Base-by-base conservation (phyloP, 2,329 filamentous ascomycete genomes). In the Gnomoniopsis smithogilvyi region DNA sequence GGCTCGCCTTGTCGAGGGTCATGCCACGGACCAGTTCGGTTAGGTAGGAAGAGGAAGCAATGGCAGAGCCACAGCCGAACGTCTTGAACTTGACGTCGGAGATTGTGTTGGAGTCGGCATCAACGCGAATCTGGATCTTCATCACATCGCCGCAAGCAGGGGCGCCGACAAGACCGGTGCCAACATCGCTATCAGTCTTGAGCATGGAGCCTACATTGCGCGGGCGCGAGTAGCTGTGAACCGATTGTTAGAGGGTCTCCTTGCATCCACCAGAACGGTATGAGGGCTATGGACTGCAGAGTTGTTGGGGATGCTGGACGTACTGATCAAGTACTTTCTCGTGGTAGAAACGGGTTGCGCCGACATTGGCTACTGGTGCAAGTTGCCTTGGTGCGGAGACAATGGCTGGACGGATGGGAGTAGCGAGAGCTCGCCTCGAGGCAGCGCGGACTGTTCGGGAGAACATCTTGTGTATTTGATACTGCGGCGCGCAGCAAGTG, bases 21-120 rank as follows among this genome's bases (percentile, higher is more conserved):
- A 98, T 99, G 62, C 95, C 95, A 64, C 92, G 86, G 64, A 99
- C 93, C 61, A 99, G 80, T 76, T 96, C 92, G 10, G 95, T 99
- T 68, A 99, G 78, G 73, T 99, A 99, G 71, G 90, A 95, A 61
- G 90, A 96, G 64, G 90, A 94, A 47, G 95, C 95, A 75, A 99
- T 99, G 65, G 95, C 95, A 33, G 88, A 92, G 57, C 93, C 93
- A 73, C 93, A 97, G 47, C 93, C 93, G 72, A 97, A 97, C 0
- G 93, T 97, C 87, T 97, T 97, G 85, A 97, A 97, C 78, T 96
- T 95, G 73, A 96, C 93, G 68, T 97, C 94, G 68, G 87, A 88
- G 72, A 97, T 97, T 67, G 87, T 94, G 74, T 95, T 91, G 69
- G 87, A 91, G 67, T 89, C 82, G 64, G 91, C 90, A 76, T 97